These are phyloP conservation scores for Rhizopogon vulgaris DNA, from an alignment of 768 basidiomycete species.

Conservation along the genomic window DNA sequence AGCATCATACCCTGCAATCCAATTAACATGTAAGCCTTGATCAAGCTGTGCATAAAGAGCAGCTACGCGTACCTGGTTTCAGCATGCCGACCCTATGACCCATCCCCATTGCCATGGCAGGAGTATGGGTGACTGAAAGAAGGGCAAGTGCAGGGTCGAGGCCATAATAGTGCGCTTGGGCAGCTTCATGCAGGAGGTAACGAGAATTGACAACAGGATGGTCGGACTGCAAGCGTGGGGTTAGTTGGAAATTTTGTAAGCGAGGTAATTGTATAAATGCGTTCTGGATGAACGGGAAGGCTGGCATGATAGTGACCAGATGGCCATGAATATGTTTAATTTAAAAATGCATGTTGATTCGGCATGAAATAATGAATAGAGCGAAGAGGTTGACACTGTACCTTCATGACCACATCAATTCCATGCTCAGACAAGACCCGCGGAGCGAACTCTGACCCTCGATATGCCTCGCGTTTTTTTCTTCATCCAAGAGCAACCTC, in stretches of 20 bases:
- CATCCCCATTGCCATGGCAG: slow-evolving; percentile 63
- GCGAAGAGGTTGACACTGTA: slow-evolving; percentile 13
- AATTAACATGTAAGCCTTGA: not conserved
- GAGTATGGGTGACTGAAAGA: slow-evolving; percentile 58
- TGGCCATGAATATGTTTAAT: too few species aligned
- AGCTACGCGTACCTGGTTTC: slow-evolving; percentile 31
- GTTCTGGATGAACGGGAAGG: not conserved
- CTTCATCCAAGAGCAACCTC: slow-evolving; percentile 23
- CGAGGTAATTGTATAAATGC: not conserved
- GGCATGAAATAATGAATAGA: not conserved
- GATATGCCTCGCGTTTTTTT: slow-evolving; percentile 78
- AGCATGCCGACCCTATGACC: slow-evolving; percentile 70
- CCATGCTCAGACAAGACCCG: slow-evolving; percentile 65
- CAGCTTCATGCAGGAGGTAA: slow-evolving; percentile 67
- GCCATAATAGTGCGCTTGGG: slow-evolving; percentile 64
- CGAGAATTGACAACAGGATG: slow-evolving; percentile 58
- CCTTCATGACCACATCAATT: slow-evolving; percentile 73
- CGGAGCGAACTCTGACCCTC: slow-evolving; percentile 75
- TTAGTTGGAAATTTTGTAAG: not conserved
- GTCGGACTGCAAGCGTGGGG: slow-evolving; percentile 37
- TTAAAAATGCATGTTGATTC: not conserved
- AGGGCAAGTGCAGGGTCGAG: slow-evolving; percentile 53
- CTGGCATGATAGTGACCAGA: not conserved
- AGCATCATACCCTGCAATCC: slow-evolving; percentile 38
- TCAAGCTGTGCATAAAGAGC: not conserved